Evolutionary conservation across 2,329 filamentous ascomycete genomes (phyloP), one percentile per base, ranked within the genome.

Genomic region (Didymella arachidicola): DNA sequence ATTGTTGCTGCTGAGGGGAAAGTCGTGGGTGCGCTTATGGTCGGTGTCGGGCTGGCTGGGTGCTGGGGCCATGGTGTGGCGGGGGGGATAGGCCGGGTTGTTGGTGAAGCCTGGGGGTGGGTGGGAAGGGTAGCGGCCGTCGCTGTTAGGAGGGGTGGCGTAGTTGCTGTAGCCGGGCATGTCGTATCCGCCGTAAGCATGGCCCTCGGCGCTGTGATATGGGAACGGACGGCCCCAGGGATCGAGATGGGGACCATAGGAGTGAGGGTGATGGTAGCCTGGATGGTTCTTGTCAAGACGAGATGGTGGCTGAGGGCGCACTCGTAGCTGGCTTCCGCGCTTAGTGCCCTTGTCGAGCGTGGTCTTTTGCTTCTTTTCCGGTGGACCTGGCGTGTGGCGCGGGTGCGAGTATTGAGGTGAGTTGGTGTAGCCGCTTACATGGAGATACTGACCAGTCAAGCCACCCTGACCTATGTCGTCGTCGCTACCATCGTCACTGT

Each of bases 341-440:
- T 60, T 61, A 2, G 16, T 22, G 14, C 12, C 19, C 26, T 61
- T 63, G 10, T 59, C 25, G 32, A 53, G 46, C 27, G 62, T 67
- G 4, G 39, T 3, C 1, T 52, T 39, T 0, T 57, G 57, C 7
- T 57, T 34, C 18, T 34, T 41, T 2, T 19, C 5, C 10, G 39
- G 32, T 7, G 12, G 30, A 6, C 25, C 27, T 7, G 47, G 26
- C 14, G 44, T 39, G n/a, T 41, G 29, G n/a, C 30, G 36, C 4
- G 32, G 41, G 1, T 14, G 32, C 27, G 32, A 19, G 39, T 59
- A 53, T 2, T 53, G 59, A 16, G 59, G 45, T 19, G 44, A 36
- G 27, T 57, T 54, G 26, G 57, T 60, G 29, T 64, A 62, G 2
- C 58, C 57, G n/a, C 49, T 62, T 16, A 46, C 45, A 27, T 55